phyloP scores from a whole-genome alignment of 2,329 filamentous ascomycete species.

The Neobulgaria alba region DNA sequence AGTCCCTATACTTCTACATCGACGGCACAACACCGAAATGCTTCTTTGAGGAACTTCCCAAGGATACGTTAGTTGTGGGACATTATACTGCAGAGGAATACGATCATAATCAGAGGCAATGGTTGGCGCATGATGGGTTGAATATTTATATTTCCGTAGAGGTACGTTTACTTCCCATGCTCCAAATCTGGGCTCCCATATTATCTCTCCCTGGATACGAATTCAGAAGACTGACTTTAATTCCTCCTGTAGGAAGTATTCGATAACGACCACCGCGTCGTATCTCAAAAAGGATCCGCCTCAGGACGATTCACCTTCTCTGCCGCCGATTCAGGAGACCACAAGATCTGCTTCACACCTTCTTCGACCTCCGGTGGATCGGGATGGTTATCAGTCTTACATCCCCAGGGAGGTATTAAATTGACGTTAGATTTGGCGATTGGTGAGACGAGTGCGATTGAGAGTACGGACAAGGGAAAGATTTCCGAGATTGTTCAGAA shows the following conservation, averaged over 20 bases:
- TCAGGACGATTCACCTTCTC: conserved; percentile 91
- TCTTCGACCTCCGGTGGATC: conserved; percentile 60
- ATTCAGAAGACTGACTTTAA: conserved; percentile 88
- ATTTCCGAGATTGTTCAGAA: conserved; percentile 82
- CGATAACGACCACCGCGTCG: conserved; percentile 94
- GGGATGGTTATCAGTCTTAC: conserved; percentile 61
- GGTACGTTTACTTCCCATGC: conserved; percentile 65
- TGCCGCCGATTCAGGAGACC: conserved; percentile 87
- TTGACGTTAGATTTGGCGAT: conserved; percentile 86
- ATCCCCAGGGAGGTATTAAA: conserved; percentile 68
- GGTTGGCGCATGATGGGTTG: conserved; percentile 65
- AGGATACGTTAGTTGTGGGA: conserved; percentile 93
- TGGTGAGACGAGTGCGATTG: conserved; percentile 87
- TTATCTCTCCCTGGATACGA: conserved; percentile 73
- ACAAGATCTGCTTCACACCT: conserved; percentile 90
- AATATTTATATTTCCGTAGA: conserved; percentile 89
- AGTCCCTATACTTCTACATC: conserved; percentile 93
- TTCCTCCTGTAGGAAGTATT: conserved; percentile 75
- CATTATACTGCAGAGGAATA: conserved; percentile 83
- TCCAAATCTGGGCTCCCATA: conserved; percentile 96
- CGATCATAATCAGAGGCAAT: conserved; percentile 59
- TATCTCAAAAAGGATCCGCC: conserved; percentile 70
- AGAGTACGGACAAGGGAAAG: conserved; percentile 89
- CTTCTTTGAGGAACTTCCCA: conserved; percentile 96
- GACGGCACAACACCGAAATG: conserved; percentile 81